These are phyloP conservation scores for Candida verbasci DNA, from an alignment of 805 yeast species.

Conservation along the genomic window DNA sequence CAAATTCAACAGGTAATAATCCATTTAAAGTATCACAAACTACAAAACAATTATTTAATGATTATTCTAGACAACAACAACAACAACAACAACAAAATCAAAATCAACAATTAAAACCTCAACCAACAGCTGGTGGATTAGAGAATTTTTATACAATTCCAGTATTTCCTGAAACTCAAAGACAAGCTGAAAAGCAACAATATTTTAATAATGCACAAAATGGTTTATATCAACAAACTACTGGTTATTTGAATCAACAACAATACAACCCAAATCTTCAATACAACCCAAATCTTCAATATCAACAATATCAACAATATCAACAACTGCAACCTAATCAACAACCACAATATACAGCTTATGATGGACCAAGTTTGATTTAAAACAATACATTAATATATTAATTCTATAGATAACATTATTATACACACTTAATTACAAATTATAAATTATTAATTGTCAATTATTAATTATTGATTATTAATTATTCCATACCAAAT, in stretches of 20 bases:
- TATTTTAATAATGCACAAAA: constrained; percentile 33
- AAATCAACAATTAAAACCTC: constrained; percentile 38
- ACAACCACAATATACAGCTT: constrained; percentile 9
- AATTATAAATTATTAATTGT: background rate
- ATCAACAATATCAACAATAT: constrained; percentile 11
- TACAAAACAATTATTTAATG: constrained; percentile 28
- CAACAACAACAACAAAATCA: constrained; percentile 39
- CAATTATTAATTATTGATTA: no score
- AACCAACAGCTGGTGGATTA: constrained; percentile 70
- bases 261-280: constrained; percentile 12
- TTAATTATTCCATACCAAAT: background rate
- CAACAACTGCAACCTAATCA: no score
- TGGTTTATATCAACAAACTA: constrained; percentile 27
- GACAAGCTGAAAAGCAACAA: constrained; percentile 34
- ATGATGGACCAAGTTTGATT: constrained; percentile 22
- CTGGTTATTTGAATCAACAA: constrained; percentile 15
- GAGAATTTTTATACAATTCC: constrained; percentile 63
- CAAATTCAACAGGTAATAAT: constrained; percentile 51
- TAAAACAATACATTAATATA: constrained; percentile 6
- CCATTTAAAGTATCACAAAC: constrained; percentile 51
- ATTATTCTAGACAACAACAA: constrained; percentile 10
- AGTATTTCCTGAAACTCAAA: constrained; percentile 64
- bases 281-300: constrained; percentile 10
- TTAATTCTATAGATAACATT: background rate
- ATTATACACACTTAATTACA: background rate